Conservation (phyloP, 257 asterid species). For the Nicotiana attenuata region DNA sequence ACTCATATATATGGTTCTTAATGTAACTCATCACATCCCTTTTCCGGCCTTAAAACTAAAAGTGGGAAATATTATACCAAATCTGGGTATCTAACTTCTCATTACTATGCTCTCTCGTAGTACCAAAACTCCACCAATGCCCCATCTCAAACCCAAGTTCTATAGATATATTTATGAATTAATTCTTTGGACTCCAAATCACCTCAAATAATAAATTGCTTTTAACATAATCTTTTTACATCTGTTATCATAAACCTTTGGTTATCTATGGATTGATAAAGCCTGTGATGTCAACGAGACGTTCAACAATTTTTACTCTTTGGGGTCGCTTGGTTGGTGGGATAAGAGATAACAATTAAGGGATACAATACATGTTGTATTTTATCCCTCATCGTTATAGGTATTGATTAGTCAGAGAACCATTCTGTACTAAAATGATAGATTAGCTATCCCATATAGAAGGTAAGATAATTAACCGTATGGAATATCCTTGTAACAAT, state of each 20-base stretch:
- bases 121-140: not conserved
- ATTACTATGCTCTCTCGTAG: not conserved
- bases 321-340: too few relatives aligned
- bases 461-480: too few relatives aligned
- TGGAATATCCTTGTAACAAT: too few relatives aligned
- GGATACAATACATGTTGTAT: too few relatives aligned
- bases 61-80: not conserved
- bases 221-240: not conserved
- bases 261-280: not conserved
- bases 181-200: not conserved
- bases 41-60: not conserved
- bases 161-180: not conserved
- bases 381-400: too few relatives aligned
- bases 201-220: not conserved
- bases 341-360: too few relatives aligned
- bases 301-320: too few relatives aligned
- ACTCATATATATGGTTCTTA: not conserved
- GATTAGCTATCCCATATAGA: too few relatives aligned
- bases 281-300: not conserved
- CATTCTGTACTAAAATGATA: too few relatives aligned
- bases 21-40: not conserved
- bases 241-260: not conserved
- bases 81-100: not conserved
- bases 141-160: not conserved
- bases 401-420: too few relatives aligned